Percentiles rank a stretch among this genome's conserved stretches.
phyloP scores from a whole-genome alignment of 352 stramenopile genomes.

The Phytophthora ohioensis region DNA sequence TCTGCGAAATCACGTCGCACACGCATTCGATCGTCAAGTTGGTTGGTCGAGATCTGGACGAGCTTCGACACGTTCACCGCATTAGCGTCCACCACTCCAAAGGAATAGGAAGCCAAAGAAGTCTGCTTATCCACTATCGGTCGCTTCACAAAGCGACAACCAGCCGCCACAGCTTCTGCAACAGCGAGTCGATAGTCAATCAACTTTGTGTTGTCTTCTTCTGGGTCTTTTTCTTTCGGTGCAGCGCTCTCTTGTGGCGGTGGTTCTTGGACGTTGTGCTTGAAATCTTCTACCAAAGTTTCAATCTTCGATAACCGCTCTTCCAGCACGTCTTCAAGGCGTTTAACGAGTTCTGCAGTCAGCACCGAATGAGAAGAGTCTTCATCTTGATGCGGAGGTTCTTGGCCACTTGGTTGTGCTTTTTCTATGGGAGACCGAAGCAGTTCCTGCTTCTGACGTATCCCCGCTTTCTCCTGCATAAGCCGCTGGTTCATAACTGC shows the following conservation, averaged over 20 bases:
- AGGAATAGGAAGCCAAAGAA: slow-evolving; percentile 8
- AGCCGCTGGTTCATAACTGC: slow-evolving; percentile 63
- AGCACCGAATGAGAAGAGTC: slow-evolving; percentile 5
- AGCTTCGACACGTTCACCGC: slow-evolving; percentile 11
- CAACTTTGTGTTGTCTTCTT: slow-evolving; percentile 4
- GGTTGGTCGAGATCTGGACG: slow-evolving; percentile 1
- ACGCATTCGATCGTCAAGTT: slow-evolving; percentile 42
- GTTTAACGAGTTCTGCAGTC: slow-evolving; percentile 23
- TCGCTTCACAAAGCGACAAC: slow-evolving; percentile 31
- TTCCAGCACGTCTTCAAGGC: slow-evolving; percentile 34
- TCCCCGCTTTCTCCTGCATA: slow-evolving; percentile 57
- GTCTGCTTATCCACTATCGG: slow-evolving; percentile 2
- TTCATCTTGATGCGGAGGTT: slow-evolving; percentile 1
- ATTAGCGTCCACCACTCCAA: slow-evolving; percentile 30
- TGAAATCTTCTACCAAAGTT: slow-evolving; percentile 25
- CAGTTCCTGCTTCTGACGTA: slow-evolving; percentile 52
- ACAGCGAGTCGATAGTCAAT: slow-evolving; percentile 31
- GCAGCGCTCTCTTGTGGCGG: not conserved
- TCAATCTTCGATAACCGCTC: slow-evolving; percentile 41
- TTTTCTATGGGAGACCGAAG: not conserved
- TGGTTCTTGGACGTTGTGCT: slow-evolving; percentile 1
- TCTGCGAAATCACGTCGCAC: slow-evolving; percentile 43
- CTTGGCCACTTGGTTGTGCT: not conserved
- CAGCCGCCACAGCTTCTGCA: slow-evolving; percentile 31
- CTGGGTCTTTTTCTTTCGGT: not conserved